Base-by-base conservation (phyloP, 495 filamentous ascomycete species). In the Hyphodiscus hymeniophilus region DNA sequence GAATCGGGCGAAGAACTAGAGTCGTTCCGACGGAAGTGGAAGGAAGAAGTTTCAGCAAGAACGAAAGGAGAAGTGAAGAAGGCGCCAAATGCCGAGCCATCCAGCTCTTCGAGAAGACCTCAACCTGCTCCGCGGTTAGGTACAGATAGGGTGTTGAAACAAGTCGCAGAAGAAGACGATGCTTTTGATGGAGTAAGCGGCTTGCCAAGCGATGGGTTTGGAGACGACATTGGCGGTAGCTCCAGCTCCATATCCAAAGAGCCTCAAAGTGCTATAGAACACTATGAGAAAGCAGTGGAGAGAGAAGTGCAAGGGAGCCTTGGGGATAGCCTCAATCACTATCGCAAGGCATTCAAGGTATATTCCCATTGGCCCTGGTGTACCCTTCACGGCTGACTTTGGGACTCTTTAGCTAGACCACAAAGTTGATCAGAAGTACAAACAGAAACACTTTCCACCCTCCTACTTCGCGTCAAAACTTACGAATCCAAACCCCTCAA, bases 261-360 rank as follows among this genome's bases (percentile, higher is more conserved):
- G 55, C 88, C 84, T 11, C 67, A 67, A 18, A 86, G 89, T 7
- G 92, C 92, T 3, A 65, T 97, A 32, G 92, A 96, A 58, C 87
- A 95, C 62, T 97, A 94, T 58, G 92, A 97, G 62, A 75, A 76
- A 62, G 94, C 91, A 0, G 88, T 94, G 7, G 87, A 95, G 67
- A 86, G 77, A 58, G 94, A 97, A 66, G 73, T 72, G 0, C 80
- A 81, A 48, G 92, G 92, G 0, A 91, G 74, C 46, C 67, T 97
- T 16, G 91, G 92, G 3, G 92, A 97, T 52, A 96, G 92, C 63
- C 58, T 98, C 38, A 79, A 74, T 50, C 78, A 92, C 51, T 97
- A 98, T 60, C 77, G 92, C 45, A 88, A 87, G 60, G 92, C 92
- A 3, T 97, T 90, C 58, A 76, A 82, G 57, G 87, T 91, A 64